Percentiles rank a stretch among this genome's conserved stretches.
Evolutionary conservation across 2,329 filamentous ascomycete genomes (phyloP).

Genomic region (Amauroascus verrucosus): DNA sequence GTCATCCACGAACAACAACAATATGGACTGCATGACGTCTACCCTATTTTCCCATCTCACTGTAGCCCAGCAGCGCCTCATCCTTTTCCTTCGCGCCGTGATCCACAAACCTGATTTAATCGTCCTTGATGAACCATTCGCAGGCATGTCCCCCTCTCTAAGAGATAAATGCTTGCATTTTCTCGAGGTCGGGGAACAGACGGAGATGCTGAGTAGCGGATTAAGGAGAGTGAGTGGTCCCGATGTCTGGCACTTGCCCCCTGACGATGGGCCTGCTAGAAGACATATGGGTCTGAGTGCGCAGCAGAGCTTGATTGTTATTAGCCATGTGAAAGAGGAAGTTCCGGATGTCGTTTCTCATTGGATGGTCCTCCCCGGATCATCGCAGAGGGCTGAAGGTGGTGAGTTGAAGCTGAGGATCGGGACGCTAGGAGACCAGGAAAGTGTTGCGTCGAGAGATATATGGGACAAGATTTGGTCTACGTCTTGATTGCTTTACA

Average conservation of each 20-base stretch:
- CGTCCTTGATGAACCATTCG: conserved; percentile 79
- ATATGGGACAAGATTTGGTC: conserved; percentile 17
- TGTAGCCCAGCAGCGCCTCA: conserved; percentile 56
- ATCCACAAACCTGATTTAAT: conserved; percentile 73
- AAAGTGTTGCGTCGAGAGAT: conserved; percentile 11
- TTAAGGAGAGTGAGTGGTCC: conserved; percentile 11
- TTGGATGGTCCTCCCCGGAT: conserved; percentile 67
- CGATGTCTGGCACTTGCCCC: conserved; percentile 12
- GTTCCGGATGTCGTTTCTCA: conserved; percentile 73
- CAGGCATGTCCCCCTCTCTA: conserved; percentile 69
- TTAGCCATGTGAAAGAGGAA: conserved; percentile 84
- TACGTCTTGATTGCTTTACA: not conserved
- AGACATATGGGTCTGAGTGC: conserved; percentile 49
- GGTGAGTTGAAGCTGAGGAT: conserved; percentile 12
- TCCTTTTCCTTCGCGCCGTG: conserved; percentile 71
- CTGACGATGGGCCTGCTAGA: conserved; percentile 5
- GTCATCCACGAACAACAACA: no score
- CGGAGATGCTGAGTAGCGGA: conserved; percentile 19
- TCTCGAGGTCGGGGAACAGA: conserved; percentile 54
- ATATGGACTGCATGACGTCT: conserved; percentile 58
- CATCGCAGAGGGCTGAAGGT: conserved; percentile 18
- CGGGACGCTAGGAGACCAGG: conserved; percentile 11
- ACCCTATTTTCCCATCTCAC: conserved; percentile 58
- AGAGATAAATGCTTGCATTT: conserved; percentile 82
- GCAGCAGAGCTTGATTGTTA: conserved; percentile 75